Evolutionary conservation across 495 filamentous ascomycete genomes (phyloP).

Genomic region (Penicillium robsamsonii): DNA sequence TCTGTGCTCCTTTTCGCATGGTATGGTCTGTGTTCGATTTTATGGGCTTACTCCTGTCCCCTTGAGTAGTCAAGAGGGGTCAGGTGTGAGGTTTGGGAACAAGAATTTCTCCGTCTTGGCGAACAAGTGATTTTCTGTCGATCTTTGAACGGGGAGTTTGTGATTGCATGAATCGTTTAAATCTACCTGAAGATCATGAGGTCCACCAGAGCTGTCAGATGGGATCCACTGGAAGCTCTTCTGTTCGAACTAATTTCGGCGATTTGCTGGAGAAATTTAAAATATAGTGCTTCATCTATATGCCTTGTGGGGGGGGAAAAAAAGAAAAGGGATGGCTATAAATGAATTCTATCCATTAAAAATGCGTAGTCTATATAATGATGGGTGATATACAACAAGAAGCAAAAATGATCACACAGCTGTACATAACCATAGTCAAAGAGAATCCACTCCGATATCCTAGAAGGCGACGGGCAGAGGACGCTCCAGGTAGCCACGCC

Average conservation of each 20-base stretch:
- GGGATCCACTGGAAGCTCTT: background rate
- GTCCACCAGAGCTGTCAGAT: background rate
- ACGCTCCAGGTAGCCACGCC: constrained; percentile 50
- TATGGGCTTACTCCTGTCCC: background rate
- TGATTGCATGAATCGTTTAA: constrained; percentile 5
- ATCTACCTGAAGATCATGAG: too few species aligned
- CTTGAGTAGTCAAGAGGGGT: background rate
- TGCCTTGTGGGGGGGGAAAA: background rate
- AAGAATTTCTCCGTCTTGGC: constrained; percentile 11
- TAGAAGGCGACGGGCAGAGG: constrained; percentile 49
- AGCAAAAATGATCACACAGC: background rate
- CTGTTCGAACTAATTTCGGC: background rate
- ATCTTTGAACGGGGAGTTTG: background rate
- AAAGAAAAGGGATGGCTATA: background rate
- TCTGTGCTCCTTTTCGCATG: background rate
- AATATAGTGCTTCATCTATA: background rate
- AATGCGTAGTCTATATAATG: constrained; percentile 1
- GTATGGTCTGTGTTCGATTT: background rate
- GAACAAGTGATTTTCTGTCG: background rate
- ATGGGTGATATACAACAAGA: constrained; percentile 7
- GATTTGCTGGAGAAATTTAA: background rate
- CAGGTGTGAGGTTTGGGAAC: background rate
- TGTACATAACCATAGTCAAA: background rate
- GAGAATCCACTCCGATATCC: background rate
- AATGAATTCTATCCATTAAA: constrained; percentile 2